phyloP scores from a whole-genome alignment of 2,329 filamentous ascomycete species.

The Xylaria digitata region DNA sequence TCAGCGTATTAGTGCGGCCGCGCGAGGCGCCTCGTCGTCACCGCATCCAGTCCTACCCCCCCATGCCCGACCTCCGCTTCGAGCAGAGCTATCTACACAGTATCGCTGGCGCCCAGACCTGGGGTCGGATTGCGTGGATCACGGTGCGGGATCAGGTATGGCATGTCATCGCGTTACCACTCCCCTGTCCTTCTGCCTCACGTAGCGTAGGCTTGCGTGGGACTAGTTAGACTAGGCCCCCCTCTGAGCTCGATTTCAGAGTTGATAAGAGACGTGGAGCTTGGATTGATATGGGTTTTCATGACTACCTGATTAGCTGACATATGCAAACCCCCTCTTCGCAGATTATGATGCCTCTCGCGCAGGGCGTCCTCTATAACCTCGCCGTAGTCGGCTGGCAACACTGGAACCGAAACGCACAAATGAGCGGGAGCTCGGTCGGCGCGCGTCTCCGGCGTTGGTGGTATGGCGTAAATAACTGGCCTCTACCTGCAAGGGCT shows the following conservation, averaged over 20 bases:
- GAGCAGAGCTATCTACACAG: slow-evolving; percentile 98
- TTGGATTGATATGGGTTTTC: neutral
- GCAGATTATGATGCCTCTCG: slow-evolving; percentile 84
- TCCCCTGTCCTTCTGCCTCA: neutral
- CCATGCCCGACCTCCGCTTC: slow-evolving; percentile 90
- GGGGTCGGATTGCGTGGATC: slow-evolving; percentile 83
- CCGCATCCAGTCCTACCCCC: slow-evolving; percentile 56
- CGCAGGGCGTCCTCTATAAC: slow-evolving; percentile 91
- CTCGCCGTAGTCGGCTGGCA: slow-evolving; percentile 88
- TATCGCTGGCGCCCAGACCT: slow-evolving; percentile 81
- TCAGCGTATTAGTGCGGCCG: slow-evolving; percentile 69
- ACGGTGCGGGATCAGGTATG: slow-evolving; percentile 87
- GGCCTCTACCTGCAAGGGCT: slow-evolving; percentile 69
- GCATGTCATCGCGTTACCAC: neutral
- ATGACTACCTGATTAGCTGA: slow-evolving; percentile 8
- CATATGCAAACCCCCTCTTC: neutral
- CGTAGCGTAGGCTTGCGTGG: neutral
- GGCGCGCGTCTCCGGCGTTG: slow-evolving; percentile 85
- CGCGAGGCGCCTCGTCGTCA: slow-evolving; percentile 60
- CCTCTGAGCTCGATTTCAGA: too few relatives aligned
- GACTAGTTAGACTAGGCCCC: too few relatives aligned
- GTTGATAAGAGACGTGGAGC: neutral
- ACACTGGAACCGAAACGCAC: slow-evolving; percentile 84
- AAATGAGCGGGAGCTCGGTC: slow-evolving; percentile 78
- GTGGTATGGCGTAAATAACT: slow-evolving; percentile 97